Evolutionary conservation across 306 rosid species (phyloP).

Genomic region (Lupinus albus): DNA sequence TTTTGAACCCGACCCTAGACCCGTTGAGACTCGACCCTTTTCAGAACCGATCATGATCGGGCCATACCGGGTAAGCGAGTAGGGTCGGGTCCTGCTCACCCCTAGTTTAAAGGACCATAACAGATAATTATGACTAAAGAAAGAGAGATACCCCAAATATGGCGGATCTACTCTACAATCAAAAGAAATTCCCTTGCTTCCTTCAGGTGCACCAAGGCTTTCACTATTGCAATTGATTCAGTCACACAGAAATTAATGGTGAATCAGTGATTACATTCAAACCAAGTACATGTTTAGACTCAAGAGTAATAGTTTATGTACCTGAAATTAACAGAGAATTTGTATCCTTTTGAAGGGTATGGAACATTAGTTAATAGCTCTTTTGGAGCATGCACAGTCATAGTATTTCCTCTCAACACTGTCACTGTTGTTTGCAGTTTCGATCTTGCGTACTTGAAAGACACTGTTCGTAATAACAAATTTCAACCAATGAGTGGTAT

Average conservation of each 20-base stretch:
- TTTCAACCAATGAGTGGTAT: constrained; percentile 23
- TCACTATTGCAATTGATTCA: constrained; percentile 40
- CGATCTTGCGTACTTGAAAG: constrained; percentile 60
- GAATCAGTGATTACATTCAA: constrained; percentile 10
- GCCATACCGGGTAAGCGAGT: too few relatives aligned
- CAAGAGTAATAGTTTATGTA: constrained; percentile 46
- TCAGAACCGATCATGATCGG: too few relatives aligned
- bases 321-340: constrained; percentile 84
- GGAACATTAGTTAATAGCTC: constrained; percentile 85
- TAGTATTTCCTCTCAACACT: constrained; percentile 56
- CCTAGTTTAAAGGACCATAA: constrained; percentile 24
- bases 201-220: constrained; percentile 51
- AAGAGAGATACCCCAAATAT: constrained; percentile 75
- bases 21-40: too few relatives aligned
- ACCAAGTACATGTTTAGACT: constrained; percentile 21
- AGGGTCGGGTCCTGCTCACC: too few relatives aligned
- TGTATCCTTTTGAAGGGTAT: constrained; percentile 81
- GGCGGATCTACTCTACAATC: constrained; percentile 87
- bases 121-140: constrained; percentile 25
- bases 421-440: constrained; percentile 68
- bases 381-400: constrained; percentile 79
- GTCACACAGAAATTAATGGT: constrained; percentile 30
- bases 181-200: constrained; percentile 50
- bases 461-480: constrained; percentile 60
- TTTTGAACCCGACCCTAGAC: too few relatives aligned